Conservation (phyloP, 257 asterid genomes). For the Galeopsis tetrahit region DNA sequence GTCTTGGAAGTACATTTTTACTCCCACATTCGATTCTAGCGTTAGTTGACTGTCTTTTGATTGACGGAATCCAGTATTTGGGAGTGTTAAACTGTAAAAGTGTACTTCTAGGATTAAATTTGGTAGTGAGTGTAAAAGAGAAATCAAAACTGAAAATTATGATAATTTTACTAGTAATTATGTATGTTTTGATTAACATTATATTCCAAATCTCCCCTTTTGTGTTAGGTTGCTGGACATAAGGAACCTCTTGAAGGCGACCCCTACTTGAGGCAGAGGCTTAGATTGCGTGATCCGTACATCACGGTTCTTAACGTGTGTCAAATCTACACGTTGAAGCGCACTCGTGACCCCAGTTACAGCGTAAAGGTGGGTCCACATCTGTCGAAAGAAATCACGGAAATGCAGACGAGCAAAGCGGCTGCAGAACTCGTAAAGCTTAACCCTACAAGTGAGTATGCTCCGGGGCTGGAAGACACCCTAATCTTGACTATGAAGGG, state of each 20-base stretch:
- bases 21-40: too few species aligned
- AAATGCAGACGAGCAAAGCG: constrained; percentile 57
- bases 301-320: constrained; percentile 75
- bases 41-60: too few species aligned
- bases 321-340: constrained; percentile 76
- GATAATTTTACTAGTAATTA: too few species aligned
- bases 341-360: constrained; percentile 74
- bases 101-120: too few species aligned
- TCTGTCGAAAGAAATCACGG: constrained; percentile 59
- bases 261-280: constrained; percentile 90
- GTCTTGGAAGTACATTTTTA: too few species aligned
- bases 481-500: constrained; percentile 95
- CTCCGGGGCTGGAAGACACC: constrained; percentile 86
- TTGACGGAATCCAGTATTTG: too few species aligned
- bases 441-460: constrained; percentile 80
- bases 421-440: constrained; percentile 79
- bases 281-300: constrained; percentile 79
- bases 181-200: background rate
- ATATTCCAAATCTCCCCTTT: background rate
- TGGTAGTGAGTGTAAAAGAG: too few species aligned
- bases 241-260: constrained; percentile 80
- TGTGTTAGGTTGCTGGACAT: constrained; percentile 76
- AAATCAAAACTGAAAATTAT: too few species aligned
- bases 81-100: too few species aligned
- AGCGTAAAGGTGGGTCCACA: constrained; percentile 59